phyloP scores from a whole-genome alignment of 176 grass and related monocot species.

The Pontederia paniculata region DNA sequence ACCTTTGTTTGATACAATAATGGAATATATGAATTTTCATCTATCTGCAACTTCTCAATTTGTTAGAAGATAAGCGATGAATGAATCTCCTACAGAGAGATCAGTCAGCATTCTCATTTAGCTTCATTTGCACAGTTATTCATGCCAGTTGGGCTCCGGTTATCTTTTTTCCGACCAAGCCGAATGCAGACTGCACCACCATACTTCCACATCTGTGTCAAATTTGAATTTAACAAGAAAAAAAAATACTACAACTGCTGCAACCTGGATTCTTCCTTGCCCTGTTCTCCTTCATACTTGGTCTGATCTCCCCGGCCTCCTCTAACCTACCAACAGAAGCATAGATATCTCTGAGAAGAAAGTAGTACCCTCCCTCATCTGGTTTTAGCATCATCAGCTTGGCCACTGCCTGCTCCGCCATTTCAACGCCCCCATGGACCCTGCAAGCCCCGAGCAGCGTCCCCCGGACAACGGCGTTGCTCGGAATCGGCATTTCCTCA shows the following conservation, averaged over 20 bases:
- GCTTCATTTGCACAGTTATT: too few relatives aligned
- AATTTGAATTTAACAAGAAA: too few relatives aligned
- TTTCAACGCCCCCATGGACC: conserved; percentile 31
- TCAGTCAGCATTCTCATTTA: too few relatives aligned
- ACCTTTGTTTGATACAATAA: too few relatives aligned
- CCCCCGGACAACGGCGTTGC: conserved; percentile 36
- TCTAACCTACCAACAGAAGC: conserved; percentile 16
- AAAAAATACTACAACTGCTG: conserved; percentile 12
- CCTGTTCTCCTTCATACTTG: conserved; percentile 22
- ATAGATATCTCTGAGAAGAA: conserved; percentile 45
- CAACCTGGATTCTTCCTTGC: conserved; percentile 36
- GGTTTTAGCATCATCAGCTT: conserved; percentile 38
- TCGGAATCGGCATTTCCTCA: conserved; percentile 32
- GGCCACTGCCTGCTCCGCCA: conserved; percentile 35
- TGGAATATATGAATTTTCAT: too few relatives aligned
- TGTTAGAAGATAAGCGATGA: too few relatives aligned
- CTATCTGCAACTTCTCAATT: too few relatives aligned
- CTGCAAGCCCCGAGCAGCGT: conserved; percentile 44
- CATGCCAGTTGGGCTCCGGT: too few relatives aligned
- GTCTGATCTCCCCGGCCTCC: conserved; percentile 35
- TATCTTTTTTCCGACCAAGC: too few relatives aligned
- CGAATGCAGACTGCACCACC: too few relatives aligned
- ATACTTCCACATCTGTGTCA: too few relatives aligned
- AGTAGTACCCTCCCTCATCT: conserved; percentile 40
- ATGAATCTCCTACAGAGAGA: too few relatives aligned